Evolutionary conservation across 192 early-diverging fungal genomes (phyloP), one percentile per base, ranked within the genome.

Genomic region (Entophlyctis luteolus): DNA sequence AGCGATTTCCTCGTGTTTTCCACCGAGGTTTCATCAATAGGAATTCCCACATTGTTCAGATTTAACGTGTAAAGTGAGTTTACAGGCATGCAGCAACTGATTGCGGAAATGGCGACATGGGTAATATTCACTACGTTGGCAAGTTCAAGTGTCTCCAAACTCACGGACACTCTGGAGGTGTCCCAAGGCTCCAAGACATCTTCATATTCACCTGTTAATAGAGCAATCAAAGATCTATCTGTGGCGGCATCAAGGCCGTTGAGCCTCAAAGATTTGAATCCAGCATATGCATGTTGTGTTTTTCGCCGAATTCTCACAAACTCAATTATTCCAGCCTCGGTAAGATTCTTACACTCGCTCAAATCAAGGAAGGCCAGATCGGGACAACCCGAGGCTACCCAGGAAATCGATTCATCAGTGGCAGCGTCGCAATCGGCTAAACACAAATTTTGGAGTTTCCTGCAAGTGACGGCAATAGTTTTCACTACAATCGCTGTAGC

Each of bases 261-360:
- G 16, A 60, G 22, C 33, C 46, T 60, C 12, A 60, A 42, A 3
- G 37, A 48, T 60, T 46, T 47, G 45, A 46, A 47, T 22, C 37
- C 22, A 29, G 39, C 5, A 0, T 27, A 2, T 22, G 23, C 12
- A 12, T 34, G n/a, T 58, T 8, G 8, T 23, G 23, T 16, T n/a
- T 58, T 58, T 37, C 32, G 16, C 52, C 12, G 20, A 36, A 16
- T 36, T 6, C 25, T 28, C 18, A 45, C 65, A 31, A 55, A 53
- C 16, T 33, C 22, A 6, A 68, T 58, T 31, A 68, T 22, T 38
- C 55, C 67, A 16, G 12, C 55, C 36, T 68, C 67, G 10, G 55
- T 47, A 18, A 68, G 4, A 27, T 37, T 4, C 42, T 18, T 25
- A 34, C 67, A 68, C n/a, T 58, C 67, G 14, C 20, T 28, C 5